Base-by-base conservation (phyloP, 106 monocot species). In the Acanthochlamys bracteata region DNA sequence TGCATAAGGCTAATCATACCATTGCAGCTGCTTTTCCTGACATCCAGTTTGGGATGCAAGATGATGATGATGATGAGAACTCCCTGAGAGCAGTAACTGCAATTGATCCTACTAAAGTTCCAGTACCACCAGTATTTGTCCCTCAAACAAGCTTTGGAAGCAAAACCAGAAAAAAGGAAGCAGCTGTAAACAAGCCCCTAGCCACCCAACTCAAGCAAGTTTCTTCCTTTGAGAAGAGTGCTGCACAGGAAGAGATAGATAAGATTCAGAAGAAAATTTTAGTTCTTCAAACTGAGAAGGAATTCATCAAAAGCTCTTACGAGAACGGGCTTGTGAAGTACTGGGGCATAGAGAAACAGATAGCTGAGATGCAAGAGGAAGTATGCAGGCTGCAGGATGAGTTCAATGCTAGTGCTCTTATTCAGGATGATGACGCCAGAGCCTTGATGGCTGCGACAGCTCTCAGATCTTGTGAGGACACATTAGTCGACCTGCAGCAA, bases 201-300 rank as follows among this genome's bases (percentile, higher is more conserved):
- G 8, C 14, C 42, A 8, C 63, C 20, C 39, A 63, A 20, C 41
- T 42, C 42, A 21, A 19, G 63, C 42, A 43, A 46, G 23, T 63
- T 19, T 26, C 58, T 24, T 70, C 76, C 20, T 57, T 68, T 13
- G 68, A 60, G 20, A 73, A 72, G 62, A 72, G 62, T 21, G 69
- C 71, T 25, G 85, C 78, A 57, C 73, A 75, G 17, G 85, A 86
- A 63, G 81, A 82, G 58, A 82, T 86, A 20, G 81, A 75, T 47
- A 78, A 61, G 57, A 68, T 86, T 25, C 78, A 86, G 72, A 86
- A 86, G 66, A 68, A 25, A 19, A 82, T 86, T 25, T 53, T 86
- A 14, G 75, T 79, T 33, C 80, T 86, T 20, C 85, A 86, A 25
- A 82, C 85, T 16, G 81, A 82, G 72, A 86, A 86, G 72, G 81